phyloP scores from a whole-genome alignment of 495 filamentous ascomycete species.

The Oleoguttula mirabilis region DNA sequence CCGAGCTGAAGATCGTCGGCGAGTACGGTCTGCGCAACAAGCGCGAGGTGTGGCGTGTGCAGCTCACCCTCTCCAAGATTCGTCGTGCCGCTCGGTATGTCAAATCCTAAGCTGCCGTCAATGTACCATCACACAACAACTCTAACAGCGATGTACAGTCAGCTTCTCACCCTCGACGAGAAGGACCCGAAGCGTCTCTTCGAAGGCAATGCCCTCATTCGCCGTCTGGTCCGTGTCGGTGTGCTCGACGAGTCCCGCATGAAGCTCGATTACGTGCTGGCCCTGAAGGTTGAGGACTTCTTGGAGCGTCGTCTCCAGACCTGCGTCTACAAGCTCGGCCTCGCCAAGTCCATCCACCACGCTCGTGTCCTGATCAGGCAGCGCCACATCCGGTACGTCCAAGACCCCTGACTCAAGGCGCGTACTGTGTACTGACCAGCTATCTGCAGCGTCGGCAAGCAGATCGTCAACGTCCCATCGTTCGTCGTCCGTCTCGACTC shows the following conservation, averaged over 20 bases:
- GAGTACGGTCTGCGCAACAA: conserved; percentile 99
- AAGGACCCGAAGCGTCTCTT: conserved; percentile 99
- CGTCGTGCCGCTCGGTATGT: conserved; percentile 98
- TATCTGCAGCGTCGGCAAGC: conserved; percentile 71
- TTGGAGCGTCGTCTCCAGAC: conserved; percentile 98
- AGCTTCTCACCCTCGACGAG: conserved; percentile 98
- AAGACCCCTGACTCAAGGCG: too few relatives aligned
- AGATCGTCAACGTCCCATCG: conserved; percentile 99
- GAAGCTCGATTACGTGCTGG: conserved; percentile 99
- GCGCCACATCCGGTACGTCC: conserved; percentile 80
- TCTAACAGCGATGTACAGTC: too few relatives aligned
- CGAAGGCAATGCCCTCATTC: conserved; percentile 99
- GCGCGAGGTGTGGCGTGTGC: conserved; percentile 99
- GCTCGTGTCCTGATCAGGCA: conserved; percentile 98
- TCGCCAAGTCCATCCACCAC: conserved; percentile 99
- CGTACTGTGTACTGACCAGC: too few relatives aligned
- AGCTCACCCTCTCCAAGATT: conserved; percentile 99
- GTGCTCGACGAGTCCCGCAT: conserved; percentile 99
- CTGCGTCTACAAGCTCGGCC: conserved; percentile 98
- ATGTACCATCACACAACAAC: too few relatives aligned
- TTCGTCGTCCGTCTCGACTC: conserved; percentile 99
- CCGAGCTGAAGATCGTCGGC: conserved; percentile 97
- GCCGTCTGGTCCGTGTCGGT: conserved; percentile 98
- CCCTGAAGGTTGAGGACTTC: conserved; percentile 96
- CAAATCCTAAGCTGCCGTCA: too few relatives aligned